Conservation (phyloP, 805 yeast genomes). For the Saturnispora ahearnii region DNA sequence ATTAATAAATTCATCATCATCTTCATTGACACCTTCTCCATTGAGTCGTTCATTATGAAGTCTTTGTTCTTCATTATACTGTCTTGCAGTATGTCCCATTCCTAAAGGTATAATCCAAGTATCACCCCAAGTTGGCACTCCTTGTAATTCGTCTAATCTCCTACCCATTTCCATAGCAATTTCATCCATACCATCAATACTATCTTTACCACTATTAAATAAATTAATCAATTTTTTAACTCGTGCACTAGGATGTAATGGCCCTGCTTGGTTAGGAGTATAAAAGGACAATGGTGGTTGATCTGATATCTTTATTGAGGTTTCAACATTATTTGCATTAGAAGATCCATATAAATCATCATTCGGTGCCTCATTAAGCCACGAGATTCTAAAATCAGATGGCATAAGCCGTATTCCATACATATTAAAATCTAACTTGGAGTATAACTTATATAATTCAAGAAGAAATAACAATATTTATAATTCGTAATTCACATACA, state of each 20-base stretch:
- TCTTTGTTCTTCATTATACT: conserved; percentile 20
- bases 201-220: not conserved
- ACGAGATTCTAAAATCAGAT: conserved; percentile 1
- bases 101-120: conserved; percentile 40
- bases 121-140: conserved; percentile 10
- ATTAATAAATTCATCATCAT: conserved; percentile 23
- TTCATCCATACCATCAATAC: conserved; percentile 10
- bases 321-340: not conserved
- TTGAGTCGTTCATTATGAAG: not conserved
- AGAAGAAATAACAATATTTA: too few relatives aligned
- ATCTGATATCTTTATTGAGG: not conserved
- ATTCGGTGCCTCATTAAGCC: conserved; percentile 1
- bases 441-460: too few relatives aligned
- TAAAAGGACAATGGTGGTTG: conserved; percentile 13
- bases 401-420: conserved; percentile 2
- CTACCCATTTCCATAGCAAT: conserved; percentile 12
- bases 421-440: not conserved
- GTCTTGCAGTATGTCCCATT: conserved; percentile 40
- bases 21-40: not conserved
- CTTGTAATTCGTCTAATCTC: conserved; percentile 9
- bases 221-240: conserved; percentile 1
- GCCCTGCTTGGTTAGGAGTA: conserved; percentile 8
- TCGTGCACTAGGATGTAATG: conserved; percentile 1
- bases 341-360: conserved; percentile 3
- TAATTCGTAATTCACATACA: too few relatives aligned